Evolutionary conservation across 2,329 filamentous ascomycete species (phyloP).

Genomic region (Aotearoamyces nothofagi): DNA sequence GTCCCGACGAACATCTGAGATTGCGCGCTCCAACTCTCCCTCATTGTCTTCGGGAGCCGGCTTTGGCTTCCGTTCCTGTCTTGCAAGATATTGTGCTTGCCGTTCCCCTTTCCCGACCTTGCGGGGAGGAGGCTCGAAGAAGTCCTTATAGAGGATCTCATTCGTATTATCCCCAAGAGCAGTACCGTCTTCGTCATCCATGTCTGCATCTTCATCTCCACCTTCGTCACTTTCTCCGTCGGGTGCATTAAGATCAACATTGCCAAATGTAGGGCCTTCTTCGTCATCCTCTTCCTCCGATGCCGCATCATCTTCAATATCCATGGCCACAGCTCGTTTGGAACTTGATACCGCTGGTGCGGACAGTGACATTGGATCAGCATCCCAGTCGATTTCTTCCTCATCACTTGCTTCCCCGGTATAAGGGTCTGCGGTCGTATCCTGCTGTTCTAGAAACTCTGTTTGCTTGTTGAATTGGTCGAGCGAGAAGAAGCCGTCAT

Average conservation of each 20-base stretch:
- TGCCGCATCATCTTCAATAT: conserved; percentile 22
- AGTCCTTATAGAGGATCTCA: conserved; percentile 80
- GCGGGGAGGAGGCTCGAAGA: conserved; percentile 73
- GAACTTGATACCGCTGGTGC: conserved; percentile 14
- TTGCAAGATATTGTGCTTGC: conserved; percentile 23
- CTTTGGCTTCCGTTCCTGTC: conserved; percentile 24
- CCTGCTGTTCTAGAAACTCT: conserved; percentile 76
- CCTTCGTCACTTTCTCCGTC: conserved; percentile 55
- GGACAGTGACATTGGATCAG: conserved; percentile 47
- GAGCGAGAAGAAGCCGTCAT: conserved; percentile 96
- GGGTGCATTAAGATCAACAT: conserved; percentile 58
- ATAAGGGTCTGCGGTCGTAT: conserved; percentile 60
- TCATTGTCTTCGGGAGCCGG: conserved; percentile 31
- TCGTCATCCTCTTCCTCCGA: conserved; percentile 45
- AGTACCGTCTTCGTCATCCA: conserved; percentile 39
- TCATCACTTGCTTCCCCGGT: conserved; percentile 67
- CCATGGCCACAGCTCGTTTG: conserved; percentile 17
- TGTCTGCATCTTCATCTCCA: conserved; percentile 41
- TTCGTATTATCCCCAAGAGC: conserved; percentile 58
- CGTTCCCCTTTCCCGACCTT: conserved; percentile 43
- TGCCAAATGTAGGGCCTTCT: conserved; percentile 74
- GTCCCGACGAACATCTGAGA: conserved; percentile 76
- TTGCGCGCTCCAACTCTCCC: conserved; percentile 64
- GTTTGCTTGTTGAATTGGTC: conserved; percentile 94
- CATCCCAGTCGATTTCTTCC: conserved; percentile 77